Base-by-base conservation (phyloP, 164 flowering plant genomes). In the Stephania japonica region DNA sequence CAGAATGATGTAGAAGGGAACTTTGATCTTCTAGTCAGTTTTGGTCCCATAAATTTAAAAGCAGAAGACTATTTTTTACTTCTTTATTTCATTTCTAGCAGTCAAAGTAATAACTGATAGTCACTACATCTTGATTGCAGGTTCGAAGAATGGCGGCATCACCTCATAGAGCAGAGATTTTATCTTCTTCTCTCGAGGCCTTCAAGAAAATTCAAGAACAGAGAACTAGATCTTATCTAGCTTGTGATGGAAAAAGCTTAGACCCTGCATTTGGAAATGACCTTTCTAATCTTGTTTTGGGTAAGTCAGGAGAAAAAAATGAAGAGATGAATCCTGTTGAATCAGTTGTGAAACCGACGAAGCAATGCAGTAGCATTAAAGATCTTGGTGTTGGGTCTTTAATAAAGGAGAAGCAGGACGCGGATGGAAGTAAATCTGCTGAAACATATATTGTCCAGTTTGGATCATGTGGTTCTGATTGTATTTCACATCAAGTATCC, bases 121-220 rank as follows among this genome's bases (percentile, higher is more conserved):
- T 13, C 13, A 61, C 19, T 53, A 49, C 21, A 26, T 42, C 50
- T 26, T 62, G 67, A 61, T 9, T 80, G 79, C 87, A 94, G 98
- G 98, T 94, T 71, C 86, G 98, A 68, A 87, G 98, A 83, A 90
- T 94, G 98, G 88, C 94, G 50, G 88, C 90, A 72, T 91, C 98
- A 79, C 90, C 97, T 67, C 94, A 87, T 63, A 88, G 87, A 83
- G 98, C 98, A 68, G 98, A 94, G 81, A 88, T 94, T 72, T 81
- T 94, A 19, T 88, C 97, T 53, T 92, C 98, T 79, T 94, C 98
- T 71, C 87, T 94, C 43, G 98, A 94, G 81, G 94, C 96, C 65
- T 94, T 94, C 78, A 90, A 85, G 80, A 92, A 92, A 86, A 94
- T 94, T 79, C 97, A 89, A 78, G 82, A 87, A 53, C 97, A 88